Percentiles rank a stretch among this genome's conserved stretches.
Conservation (phyloP, 2,329 filamentous ascomycete species). For the Cercospora sp. region DNA sequence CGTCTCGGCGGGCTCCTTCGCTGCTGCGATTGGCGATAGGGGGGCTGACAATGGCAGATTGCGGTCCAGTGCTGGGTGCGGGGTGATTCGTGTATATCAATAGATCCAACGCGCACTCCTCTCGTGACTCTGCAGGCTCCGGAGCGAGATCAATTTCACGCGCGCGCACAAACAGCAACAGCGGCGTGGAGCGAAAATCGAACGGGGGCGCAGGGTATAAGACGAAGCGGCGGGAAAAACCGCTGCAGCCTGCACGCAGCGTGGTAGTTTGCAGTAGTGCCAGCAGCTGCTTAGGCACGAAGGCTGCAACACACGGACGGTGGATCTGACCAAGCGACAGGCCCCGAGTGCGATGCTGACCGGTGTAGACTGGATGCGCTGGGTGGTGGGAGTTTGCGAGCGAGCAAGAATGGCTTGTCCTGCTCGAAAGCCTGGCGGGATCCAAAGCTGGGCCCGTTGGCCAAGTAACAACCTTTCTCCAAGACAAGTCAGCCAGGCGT, state of each 20-base stretch:
- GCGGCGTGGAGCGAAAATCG: constrained; percentile 5
- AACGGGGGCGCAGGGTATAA: background rate
- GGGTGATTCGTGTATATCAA: constrained; percentile 7
- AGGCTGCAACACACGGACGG: constrained; percentile 6
- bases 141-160: background rate
- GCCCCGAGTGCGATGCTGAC: background rate
- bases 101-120: constrained; percentile 1
- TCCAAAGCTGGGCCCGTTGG: background rate
- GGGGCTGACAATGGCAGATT: background rate
- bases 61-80: background rate
- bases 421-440: background rate
- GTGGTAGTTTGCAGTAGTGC: constrained; percentile 7
- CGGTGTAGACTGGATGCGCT: background rate
- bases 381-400: background rate
- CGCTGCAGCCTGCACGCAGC: constrained; percentile 5
- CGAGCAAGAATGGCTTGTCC: background rate
- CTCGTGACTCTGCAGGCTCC: constrained; percentile 6
- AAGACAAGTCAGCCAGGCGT: background rate
- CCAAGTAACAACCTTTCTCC: background rate
- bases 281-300: constrained; percentile 12
- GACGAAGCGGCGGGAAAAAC: constrained; percentile 4
- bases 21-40: background rate
- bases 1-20: background rate
- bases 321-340: background rate
- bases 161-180: constrained; percentile 1